Base-by-base conservation (phyloP, 306 rosid species). In the Rubus idaeus region DNA sequence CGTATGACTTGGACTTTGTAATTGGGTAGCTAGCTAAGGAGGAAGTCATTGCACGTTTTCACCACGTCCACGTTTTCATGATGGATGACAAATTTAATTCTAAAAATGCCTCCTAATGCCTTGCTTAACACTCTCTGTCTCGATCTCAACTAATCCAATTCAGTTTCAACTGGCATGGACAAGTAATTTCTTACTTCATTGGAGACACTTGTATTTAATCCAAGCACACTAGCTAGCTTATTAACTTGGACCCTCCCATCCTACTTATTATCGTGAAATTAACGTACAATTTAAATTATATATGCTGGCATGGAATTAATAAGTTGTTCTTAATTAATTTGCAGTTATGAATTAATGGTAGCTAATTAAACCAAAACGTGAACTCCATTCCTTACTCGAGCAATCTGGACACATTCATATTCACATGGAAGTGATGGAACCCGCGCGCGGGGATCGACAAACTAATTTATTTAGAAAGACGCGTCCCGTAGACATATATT, bases 1-100 rank as follows among this genome's bases (percentile, higher is more conserved):
- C 20, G 6, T 70, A 42, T 53, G 83, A 80, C 79, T 80, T 80
- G 55, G 70, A 74, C 79, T 68, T 75, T 50, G 66, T 39, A 77
- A 46, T 30, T 63, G 47, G 70, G 10, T 14, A 2, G 20, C 21
- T 14, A 57, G 47, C 10, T 16, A 26, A n/a, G 8, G 42, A 23
- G 8, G 42, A 23, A 64, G 63, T 64, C 71, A 46, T 41, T 66
- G 14, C 71, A 71, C 73, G 67, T 61, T 40, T 78, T 67, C 74
- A 55, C 70, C 37, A 0, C 39, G 79, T 75, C 41, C 62, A 37
- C 50, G 62, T 10, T 44, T 56, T 20, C 52, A 53, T 71, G 67
- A 57, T 30, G 35, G 35, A 30, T 30, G 35, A 30, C 1, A 30
- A 2, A 30, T 30, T 30, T 0, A 30, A 30, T 4, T 60, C 17